A percentile compares a stretch with the other conserved stretches of the same genome.
Conservation (phyloP, 495 filamentous ascomycete species). For the Xylaria scruposa region DNA sequence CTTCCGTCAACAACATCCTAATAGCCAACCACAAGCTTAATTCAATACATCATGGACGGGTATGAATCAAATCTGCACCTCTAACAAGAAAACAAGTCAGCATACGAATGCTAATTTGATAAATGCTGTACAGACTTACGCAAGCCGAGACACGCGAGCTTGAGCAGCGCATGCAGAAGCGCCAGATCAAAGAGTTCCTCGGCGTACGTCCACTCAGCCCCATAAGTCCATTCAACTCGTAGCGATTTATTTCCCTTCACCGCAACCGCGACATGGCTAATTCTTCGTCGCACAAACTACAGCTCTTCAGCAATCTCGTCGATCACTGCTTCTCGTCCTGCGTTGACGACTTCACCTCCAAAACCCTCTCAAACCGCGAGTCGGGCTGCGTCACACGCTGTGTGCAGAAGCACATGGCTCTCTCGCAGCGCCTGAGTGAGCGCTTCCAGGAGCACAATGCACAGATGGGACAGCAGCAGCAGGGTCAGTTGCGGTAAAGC, state of each 20-base stretch:
- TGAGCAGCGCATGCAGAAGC: slow-evolving; percentile 87
- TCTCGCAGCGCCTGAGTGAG: slow-evolving; percentile 82
- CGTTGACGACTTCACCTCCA: slow-evolving; percentile 97
- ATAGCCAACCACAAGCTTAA: not conserved
- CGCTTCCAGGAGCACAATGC: slow-evolving; percentile 95
- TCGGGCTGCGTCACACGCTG: slow-evolving; percentile 90
- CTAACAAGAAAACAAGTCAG: too few species aligned
- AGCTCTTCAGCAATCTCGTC: slow-evolving; percentile 98
- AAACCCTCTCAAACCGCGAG: slow-evolving; percentile 84
- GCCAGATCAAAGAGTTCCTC: slow-evolving; percentile 99
- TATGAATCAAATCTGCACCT: slow-evolving; percentile 12
- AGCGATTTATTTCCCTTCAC: not conserved
- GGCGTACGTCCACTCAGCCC: slow-evolving; percentile 63
- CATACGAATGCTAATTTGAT: not conserved
- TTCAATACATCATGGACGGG: slow-evolving; percentile 30
- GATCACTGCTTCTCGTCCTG: slow-evolving; percentile 96
- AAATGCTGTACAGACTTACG: slow-evolving; percentile 62
- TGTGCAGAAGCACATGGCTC: slow-evolving; percentile 92
- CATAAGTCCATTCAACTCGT: not conserved
- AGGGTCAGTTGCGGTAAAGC: slow-evolving; percentile 38
- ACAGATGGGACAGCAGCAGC: slow-evolving; percentile 75
- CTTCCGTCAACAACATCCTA: not conserved
- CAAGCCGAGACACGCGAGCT: slow-evolving; percentile 88
- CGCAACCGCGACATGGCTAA: slow-evolving; percentile 14
- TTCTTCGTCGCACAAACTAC: slow-evolving; percentile 25